Percentiles rank a stretch among this genome's conserved stretches.
These are phyloP conservation scores for Phytophthora chlamydospora DNA, from an alignment of 352 stramenopile species.

Conservation along the genomic window DNA sequence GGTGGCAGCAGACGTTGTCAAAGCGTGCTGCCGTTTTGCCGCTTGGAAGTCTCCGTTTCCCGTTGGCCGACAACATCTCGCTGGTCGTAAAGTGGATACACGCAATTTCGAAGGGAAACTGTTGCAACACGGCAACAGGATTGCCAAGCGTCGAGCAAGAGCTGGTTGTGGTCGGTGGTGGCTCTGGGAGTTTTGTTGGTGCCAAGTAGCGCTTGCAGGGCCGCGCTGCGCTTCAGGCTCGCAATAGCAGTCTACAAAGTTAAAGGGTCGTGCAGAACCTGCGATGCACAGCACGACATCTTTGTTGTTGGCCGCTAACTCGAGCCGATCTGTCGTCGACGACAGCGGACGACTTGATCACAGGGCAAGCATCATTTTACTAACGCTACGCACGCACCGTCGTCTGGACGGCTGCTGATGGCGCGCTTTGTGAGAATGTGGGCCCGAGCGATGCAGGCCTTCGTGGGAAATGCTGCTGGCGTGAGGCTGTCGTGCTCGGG, in stretches of 20 bases:
- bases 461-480: slow-evolving; percentile 17
- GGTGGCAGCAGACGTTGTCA: no score
- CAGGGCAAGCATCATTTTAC: slow-evolving; percentile 15
- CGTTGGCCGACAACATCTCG: slow-evolving; percentile 2
- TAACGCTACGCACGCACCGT: slow-evolving; percentile 21
- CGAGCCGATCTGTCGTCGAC: no score
- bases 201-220: no score
- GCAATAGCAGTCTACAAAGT: no score
- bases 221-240: background rate
- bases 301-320: no score
- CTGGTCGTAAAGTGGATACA: slow-evolving; percentile 24
- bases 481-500: slow-evolving; percentile 28
- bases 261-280: no score
- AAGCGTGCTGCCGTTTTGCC: no score
- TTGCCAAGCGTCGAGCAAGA: background rate
- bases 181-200: no score
- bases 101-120: slow-evolving; percentile 17
- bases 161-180: background rate
- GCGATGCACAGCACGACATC: no score
- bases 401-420: no score
- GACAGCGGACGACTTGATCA: background rate
- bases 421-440: slow-evolving; percentile 9
- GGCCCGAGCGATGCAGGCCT: slow-evolving; percentile 1
- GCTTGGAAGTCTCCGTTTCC: no score
- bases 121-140: slow-evolving; percentile 1